These are phyloP conservation scores for Chlorella sp. DNA, from an alignment of 139 green algal species.

Conservation along the genomic window DNA sequence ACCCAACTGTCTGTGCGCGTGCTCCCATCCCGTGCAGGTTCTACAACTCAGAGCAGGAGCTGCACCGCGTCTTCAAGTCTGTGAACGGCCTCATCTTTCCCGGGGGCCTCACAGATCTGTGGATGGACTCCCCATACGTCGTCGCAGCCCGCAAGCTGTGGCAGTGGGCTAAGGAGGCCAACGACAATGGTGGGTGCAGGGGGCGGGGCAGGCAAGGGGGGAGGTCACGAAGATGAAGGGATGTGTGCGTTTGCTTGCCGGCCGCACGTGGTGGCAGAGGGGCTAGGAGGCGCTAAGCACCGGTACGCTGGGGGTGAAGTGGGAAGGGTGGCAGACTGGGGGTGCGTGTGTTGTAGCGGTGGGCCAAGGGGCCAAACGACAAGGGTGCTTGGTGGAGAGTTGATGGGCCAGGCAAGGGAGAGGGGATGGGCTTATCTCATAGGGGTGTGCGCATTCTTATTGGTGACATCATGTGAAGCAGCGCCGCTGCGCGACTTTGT, in stretches of 20 bases:
- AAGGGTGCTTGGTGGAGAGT: too few relatives aligned
- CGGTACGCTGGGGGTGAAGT: not conserved
- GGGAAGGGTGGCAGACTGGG: not conserved
- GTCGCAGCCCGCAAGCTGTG: slow-evolving; percentile 84
- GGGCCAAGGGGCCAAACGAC: too few relatives aligned
- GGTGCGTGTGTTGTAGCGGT: not conserved
- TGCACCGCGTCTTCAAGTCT: slow-evolving; percentile 78
- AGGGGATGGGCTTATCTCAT: too few relatives aligned
- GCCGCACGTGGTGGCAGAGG: too few relatives aligned
- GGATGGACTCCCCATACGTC: slow-evolving; percentile 61
- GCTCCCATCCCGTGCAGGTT: slow-evolving; percentile 10
- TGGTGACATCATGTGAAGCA: not conserved
- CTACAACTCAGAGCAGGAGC: slow-evolving; percentile 74
- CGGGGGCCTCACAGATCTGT: slow-evolving; percentile 84
- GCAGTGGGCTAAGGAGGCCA: slow-evolving; percentile 78
- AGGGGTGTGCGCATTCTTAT: too few relatives aligned
- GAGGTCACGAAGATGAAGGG: too few relatives aligned
- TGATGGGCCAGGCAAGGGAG: too few relatives aligned
- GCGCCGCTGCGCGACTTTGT: not conserved
- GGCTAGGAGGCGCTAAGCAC: too few relatives aligned
- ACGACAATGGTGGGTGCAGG: slow-evolving; percentile 54
- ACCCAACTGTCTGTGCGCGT: not conserved
- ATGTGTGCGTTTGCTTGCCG: too few relatives aligned
- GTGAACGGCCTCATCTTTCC: slow-evolving; percentile 85
- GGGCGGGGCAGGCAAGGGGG: not conserved